Evolutionary conservation across 2,329 filamentous ascomycete genomes (phyloP).

Genomic region (Aureobasidium subglaciale): DNA sequence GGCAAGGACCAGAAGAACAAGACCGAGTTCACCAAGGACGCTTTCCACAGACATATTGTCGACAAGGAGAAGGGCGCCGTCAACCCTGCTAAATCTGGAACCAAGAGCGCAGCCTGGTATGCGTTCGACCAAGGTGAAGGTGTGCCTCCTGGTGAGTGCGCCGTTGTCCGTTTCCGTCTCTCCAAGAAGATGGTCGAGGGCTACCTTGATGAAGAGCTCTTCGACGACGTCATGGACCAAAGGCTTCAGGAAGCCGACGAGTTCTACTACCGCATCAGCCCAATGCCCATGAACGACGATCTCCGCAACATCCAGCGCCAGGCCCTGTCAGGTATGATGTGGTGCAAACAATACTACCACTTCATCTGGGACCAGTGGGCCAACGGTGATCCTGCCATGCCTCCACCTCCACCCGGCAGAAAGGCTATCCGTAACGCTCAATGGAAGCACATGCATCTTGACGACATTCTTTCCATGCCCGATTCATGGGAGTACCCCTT

Average conservation of each 20-base stretch:
- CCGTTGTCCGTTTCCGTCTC: slow-evolving; percentile 86
- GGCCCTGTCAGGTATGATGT: slow-evolving; percentile 94
- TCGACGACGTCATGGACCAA: slow-evolving; percentile 84
- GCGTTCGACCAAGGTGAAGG: slow-evolving; percentile 84
- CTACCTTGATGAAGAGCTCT: slow-evolving; percentile 85
- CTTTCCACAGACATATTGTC: slow-evolving; percentile 83
- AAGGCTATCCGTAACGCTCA: slow-evolving; percentile 78
- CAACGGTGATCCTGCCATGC: slow-evolving; percentile 82
- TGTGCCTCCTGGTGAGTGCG: slow-evolving; percentile 83
- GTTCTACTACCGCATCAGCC: slow-evolving; percentile 90
- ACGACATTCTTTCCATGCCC: slow-evolving; percentile 94
- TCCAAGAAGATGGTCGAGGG: slow-evolving; percentile 61
- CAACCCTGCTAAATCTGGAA: slow-evolving; percentile 73
- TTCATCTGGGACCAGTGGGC: slow-evolving; percentile 99
- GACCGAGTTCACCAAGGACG: slow-evolving; percentile 85
- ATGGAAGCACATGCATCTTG: slow-evolving; percentile 92
- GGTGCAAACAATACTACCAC: slow-evolving; percentile 95
- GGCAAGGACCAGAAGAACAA: slow-evolving; percentile 63
- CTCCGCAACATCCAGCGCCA: slow-evolving; percentile 91
- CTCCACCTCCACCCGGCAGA: slow-evolving; percentile 72
- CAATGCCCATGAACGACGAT: slow-evolving; percentile 87
- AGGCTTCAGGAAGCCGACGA: slow-evolving; percentile 87
- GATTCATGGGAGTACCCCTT: slow-evolving; percentile 99
- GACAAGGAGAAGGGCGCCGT: slow-evolving; percentile 71
- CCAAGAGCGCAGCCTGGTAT: slow-evolving; percentile 88